Evolutionary conservation across 306 rosid species (phyloP), one percentile per base, ranked within the genome.

Genomic region (Glycine soja): DNA sequence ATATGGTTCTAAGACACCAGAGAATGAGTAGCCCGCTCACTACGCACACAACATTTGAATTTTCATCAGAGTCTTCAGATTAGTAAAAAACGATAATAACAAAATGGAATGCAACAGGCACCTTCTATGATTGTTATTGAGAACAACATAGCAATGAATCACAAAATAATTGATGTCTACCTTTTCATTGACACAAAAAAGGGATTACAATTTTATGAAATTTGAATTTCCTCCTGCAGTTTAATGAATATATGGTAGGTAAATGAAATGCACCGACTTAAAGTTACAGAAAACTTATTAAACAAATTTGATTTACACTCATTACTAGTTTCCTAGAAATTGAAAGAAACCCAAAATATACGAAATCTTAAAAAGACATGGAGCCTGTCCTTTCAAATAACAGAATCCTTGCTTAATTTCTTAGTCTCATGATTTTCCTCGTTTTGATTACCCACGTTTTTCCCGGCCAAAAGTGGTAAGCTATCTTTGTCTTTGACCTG

Each of bases 401-500:
- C 79, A 84, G 98, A 91, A 71, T 89, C 90, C 87, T 95, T 95
- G 88, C 70, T 85, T 77, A 88, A 86, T 83, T 93, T 93, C 89
- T 88, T 91, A 42, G 84, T 78, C 58, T 95, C 99, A 40, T 87
- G 91, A 82, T 40, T 88, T 77, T 93, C 97, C 70, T 90, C 90
- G 12, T 90, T 97, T 70, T 84, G 87, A 82, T 85, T 87, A 75
- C 84, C 91, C 85, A 76, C 78, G 76, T 48, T 84, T 85, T 91
- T 89, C 64, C 86, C 95, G 52, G 64, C 88, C 88, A 90, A 85
- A 84, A 90, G 89, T 14, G 94, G 89, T 72, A 87, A 65, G 7
- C 24, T 76, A 62, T 93, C 99, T 82, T 86, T 95, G 51, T 90
- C 99, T 59, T 91, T 92, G 53, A 84, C 84, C 93, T 92, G 92